Conservation (phyloP, 169 alveolate species). For the Cryptosporidium sp. region DNA sequence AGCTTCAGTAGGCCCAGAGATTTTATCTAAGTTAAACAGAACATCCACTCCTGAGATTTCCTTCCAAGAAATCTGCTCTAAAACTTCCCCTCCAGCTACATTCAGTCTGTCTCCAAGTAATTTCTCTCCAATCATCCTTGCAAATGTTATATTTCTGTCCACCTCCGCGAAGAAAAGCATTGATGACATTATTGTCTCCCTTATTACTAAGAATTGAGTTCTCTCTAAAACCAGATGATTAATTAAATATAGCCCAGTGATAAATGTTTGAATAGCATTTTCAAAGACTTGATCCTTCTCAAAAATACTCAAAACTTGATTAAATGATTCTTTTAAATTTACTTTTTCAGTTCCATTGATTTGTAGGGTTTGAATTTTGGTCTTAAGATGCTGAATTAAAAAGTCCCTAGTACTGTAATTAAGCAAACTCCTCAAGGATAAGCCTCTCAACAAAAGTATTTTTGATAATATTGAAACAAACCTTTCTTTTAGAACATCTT, state of each 20-base stretch:
- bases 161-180: slow-evolving; percentile 65
- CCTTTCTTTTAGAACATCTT: background rate
- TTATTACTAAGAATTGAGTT: background rate
- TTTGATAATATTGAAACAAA: slow-evolving; percentile 3
- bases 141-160: slow-evolving; percentile 37
- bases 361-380: slow-evolving; percentile 21
- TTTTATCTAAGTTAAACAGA: background rate
- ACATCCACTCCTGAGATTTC: background rate
- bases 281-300: slow-evolving; percentile 10
- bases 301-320: background rate
- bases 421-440: slow-evolving; percentile 10
- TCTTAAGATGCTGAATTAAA: slow-evolving; percentile 12
- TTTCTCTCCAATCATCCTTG: slow-evolving; percentile 29
- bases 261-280: slow-evolving; percentile 24
- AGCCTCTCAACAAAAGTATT: slow-evolving; percentile 14
- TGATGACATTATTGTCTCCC: slow-evolving; percentile 41
- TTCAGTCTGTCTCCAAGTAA: background rate
- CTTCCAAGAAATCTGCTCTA: slow-evolving; percentile 5
- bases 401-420: slow-evolving; percentile 29
- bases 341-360: background rate
- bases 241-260: slow-evolving; percentile 6
- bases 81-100: background rate
- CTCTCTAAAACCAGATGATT: background rate
- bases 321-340: slow-evolving; percentile 10
- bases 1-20: background rate